Evolutionary conservation across 176 grass and related monocot genomes (phyloP), one percentile per base, ranked within the genome.

Genomic region (Bolboschoenus planiculmis): DNA sequence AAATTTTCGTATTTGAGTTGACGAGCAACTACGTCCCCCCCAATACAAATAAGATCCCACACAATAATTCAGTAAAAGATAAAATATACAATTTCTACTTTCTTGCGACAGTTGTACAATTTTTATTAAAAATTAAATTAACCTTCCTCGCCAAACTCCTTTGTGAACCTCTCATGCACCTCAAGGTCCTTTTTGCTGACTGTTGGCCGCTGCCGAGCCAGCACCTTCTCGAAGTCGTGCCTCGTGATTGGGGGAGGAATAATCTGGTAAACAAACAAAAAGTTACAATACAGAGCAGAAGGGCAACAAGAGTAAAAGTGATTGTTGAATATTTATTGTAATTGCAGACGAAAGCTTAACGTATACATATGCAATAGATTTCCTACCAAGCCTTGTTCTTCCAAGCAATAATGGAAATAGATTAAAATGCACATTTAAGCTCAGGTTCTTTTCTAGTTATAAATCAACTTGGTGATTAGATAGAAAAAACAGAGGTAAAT

Each of bases 121-220:
- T 80, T 60, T 46, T 78, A 79, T 79, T 78, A 67, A 80, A 78
- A 62, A 55, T 36, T 16, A 79, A 85, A 65, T 98, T 85, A 98
- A 4, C 95, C 95, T 88, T 98, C 95, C 84, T 98, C 92, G 0
- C 95, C 95, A 1, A 98, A 98, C 90, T 98, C 95, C 78, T 90
- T 91, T 0, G 95, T 98, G 89, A 98, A 98, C 86, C 86, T 95
- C 87, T 98, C 95, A 0, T 98, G 95, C 83, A 98, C 89, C 70
- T 98, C 95, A 2, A 98, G 85, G 48, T 98, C 95, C 67, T 94
- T 88, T 75, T 95, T 94, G 88, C 95, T 91, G 3, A 98, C 95
- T 1, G 95, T 98, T 0, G 95, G 95, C 34, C 90, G 90, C 89
- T 98, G 95, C 78, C 92, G 84, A 5, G 89, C 84, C 0, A 98